Evolutionary conservation across 768 basidiomycete genomes (phyloP).

Genomic region (Termitomyces heimii): DNA sequence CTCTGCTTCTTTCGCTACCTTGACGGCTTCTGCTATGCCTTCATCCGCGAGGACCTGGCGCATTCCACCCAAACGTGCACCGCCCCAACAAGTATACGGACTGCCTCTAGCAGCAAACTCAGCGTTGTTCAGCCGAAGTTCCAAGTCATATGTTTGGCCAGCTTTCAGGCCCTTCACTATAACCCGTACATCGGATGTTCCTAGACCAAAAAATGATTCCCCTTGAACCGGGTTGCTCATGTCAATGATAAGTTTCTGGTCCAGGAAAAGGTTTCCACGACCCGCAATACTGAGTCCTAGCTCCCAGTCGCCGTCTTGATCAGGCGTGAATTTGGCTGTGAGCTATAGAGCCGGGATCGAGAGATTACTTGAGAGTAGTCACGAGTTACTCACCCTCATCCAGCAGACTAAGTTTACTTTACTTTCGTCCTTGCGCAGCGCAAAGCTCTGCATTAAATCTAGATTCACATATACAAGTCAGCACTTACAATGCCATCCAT

Average conservation of each 20-base stretch:
- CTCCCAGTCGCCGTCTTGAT: slow-evolving; percentile 47
- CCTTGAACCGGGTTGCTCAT: slow-evolving; percentile 33
- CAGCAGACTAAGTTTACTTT: slow-evolving; percentile 37
- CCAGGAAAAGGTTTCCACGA: slow-evolving; percentile 44
- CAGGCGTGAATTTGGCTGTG: slow-evolving; percentile 38
- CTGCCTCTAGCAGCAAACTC: slow-evolving; percentile 27
- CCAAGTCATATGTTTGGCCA: slow-evolving; percentile 34
- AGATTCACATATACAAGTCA: not conserved
- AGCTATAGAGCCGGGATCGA: slow-evolving; percentile 22
- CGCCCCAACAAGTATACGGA: slow-evolving; percentile 33
- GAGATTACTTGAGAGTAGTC: not conserved
- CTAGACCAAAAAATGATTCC: slow-evolving; percentile 37
- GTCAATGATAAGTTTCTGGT: slow-evolving; percentile 40
- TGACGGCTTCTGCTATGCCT: slow-evolving; percentile 34
- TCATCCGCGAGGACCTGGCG: slow-evolving; percentile 27
- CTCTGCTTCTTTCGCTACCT: slow-evolving; percentile 33
- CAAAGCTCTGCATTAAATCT: not conserved
- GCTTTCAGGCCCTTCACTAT: slow-evolving; percentile 33
- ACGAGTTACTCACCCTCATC: slow-evolving; percentile 28
- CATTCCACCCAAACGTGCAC: slow-evolving; percentile 30
- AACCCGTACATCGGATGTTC: slow-evolving; percentile 31
- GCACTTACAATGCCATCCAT: slow-evolving; percentile 35
- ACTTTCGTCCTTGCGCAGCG: slow-evolving; percentile 23
- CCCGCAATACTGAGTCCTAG: slow-evolving; percentile 41
- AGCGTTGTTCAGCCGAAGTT: slow-evolving; percentile 27